These are phyloP conservation scores for Leccinum fuscescens DNA, from an alignment of 1,284 basidiomycete genomes.

Conservation along the genomic window DNA sequence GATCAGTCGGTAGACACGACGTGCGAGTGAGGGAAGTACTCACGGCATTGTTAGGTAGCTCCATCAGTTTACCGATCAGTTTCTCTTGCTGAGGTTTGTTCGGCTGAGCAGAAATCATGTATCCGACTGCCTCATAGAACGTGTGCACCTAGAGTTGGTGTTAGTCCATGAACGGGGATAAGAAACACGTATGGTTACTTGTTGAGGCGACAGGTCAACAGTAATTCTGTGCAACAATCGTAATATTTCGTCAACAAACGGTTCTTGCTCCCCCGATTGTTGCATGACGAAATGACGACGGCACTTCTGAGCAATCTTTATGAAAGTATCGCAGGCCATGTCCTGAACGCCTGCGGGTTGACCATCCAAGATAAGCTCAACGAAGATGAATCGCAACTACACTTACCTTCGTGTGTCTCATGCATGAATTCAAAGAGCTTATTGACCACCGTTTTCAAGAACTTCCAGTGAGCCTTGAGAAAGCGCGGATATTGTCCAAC, in stretches of 20 bases:
- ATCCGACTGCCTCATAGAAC: slow-evolving; percentile 97
- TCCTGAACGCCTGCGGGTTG: slow-evolving; percentile 86
- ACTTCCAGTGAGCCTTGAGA: slow-evolving; percentile 99
- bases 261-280: slow-evolving; percentile 95
- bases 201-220: slow-evolving; percentile 91
- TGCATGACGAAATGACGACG: slow-evolving; percentile 98
- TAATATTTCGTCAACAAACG: slow-evolving; percentile 98
- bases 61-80: slow-evolving; percentile 94
- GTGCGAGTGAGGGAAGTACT: slow-evolving; percentile 29
- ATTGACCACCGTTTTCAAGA: slow-evolving; percentile 99
- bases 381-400: not conserved
- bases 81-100: slow-evolving; percentile 97
- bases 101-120: slow-evolving; percentile 99
- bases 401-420: slow-evolving; percentile 93
- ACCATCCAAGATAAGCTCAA: slow-evolving; percentile 6
- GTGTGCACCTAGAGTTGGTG: slow-evolving; percentile 72
- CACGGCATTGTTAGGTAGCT: slow-evolving; percentile 94
- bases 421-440: slow-evolving; percentile 99
- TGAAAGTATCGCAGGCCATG: slow-evolving; percentile 99
- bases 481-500: slow-evolving; percentile 99
- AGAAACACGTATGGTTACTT: slow-evolving; percentile 47
- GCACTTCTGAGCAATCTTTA: slow-evolving; percentile 99
- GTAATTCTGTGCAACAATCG: slow-evolving; percentile 92
- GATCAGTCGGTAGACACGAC: slow-evolving; percentile 7
- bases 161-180: slow-evolving; percentile 2